Conservation (phyloP, 2,329 filamentous ascomycete genomes). For the Colletotrichum graminicola region DNA sequence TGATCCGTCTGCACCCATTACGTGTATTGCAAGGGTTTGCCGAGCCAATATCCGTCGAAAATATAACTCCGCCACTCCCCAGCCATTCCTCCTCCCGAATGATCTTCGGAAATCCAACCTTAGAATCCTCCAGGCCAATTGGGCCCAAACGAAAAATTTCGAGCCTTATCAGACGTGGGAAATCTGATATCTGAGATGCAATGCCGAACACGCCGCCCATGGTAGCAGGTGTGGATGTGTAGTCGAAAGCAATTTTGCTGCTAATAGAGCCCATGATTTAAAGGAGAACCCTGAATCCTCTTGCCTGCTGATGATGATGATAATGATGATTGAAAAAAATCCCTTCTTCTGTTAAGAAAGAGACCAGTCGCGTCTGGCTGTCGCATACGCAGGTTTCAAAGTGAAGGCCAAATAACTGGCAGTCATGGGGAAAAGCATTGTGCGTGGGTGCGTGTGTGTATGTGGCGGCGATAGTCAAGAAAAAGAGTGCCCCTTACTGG, state of each 20-base stretch:
- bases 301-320: conserved; percentile 16
- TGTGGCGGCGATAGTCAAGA: conserved; percentile 7
- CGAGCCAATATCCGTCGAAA: conserved; percentile 6
- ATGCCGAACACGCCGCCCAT: conserved; percentile 38
- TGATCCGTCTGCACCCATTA: conserved; percentile 21
- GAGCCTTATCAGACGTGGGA: conserved; percentile 16
- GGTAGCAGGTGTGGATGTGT: conserved; percentile 36
- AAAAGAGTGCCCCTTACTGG: conserved; percentile 7
- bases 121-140: background rate
- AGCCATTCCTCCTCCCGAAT: conserved; percentile 2
- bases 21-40: conserved; percentile 9
- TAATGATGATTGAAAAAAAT: conserved; percentile 3
- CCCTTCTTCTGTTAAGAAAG: conserved; percentile 17
- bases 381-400: conserved; percentile 23
- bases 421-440: conserved; percentile 1
- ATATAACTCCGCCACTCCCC: conserved; percentile 16
- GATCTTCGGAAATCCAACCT: conserved; percentile 16
- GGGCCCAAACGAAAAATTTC: conserved; percentile 7
- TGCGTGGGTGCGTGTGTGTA: background rate
- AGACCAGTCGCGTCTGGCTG: conserved; percentile 11
- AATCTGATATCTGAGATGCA: conserved; percentile 35
- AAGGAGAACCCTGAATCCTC: conserved; percentile 13
- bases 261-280: conserved; percentile 36
- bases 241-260: conserved; percentile 26
- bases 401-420: conserved; percentile 3